Evolutionary conservation across 108 stramenopile species (phyloP).

Genomic region (Fragilaria radians): DNA sequence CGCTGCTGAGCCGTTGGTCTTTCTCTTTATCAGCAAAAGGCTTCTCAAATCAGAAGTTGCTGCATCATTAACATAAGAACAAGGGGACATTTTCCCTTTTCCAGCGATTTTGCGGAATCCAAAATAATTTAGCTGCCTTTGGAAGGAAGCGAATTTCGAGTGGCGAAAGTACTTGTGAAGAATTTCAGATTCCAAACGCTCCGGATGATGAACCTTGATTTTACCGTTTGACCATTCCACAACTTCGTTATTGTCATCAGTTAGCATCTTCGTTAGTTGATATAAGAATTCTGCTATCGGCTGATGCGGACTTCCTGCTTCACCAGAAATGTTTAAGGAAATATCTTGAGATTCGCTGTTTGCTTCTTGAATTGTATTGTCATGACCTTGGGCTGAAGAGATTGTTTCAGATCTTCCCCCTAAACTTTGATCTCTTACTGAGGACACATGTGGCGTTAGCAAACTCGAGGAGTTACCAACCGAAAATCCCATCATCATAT

Average conservation of each 20-base stretch:
- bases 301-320: neutral
- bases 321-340: too few species aligned
- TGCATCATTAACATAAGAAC: conserved; percentile 86
- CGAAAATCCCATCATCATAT: too few species aligned
- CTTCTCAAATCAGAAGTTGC: conserved; percentile 80
- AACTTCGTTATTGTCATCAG: conserved; percentile 76
- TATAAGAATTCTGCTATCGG: conserved; percentile 77
- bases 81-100: conserved; percentile 90
- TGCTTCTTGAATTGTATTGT: too few species aligned
- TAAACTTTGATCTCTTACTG: too few species aligned
- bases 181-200: conserved; percentile 66
- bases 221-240: conserved; percentile 75
- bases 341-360: too few species aligned
- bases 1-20: conserved; percentile 46
- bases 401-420: too few species aligned
- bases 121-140: conserved; percentile 89
- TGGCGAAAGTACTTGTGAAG: conserved; percentile 88
- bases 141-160: conserved; percentile 85
- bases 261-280: conserved; percentile 88
- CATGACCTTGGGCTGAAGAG: too few species aligned
- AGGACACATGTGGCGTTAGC: too few species aligned
- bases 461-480: too few species aligned
- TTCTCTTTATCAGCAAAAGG: conserved; percentile 70
- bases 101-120: conserved; percentile 90
- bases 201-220: conserved; percentile 77